Base-by-base conservation (phyloP, 1,284 basidiomycete genomes). In the Uromyces viciae-fabae region DNA sequence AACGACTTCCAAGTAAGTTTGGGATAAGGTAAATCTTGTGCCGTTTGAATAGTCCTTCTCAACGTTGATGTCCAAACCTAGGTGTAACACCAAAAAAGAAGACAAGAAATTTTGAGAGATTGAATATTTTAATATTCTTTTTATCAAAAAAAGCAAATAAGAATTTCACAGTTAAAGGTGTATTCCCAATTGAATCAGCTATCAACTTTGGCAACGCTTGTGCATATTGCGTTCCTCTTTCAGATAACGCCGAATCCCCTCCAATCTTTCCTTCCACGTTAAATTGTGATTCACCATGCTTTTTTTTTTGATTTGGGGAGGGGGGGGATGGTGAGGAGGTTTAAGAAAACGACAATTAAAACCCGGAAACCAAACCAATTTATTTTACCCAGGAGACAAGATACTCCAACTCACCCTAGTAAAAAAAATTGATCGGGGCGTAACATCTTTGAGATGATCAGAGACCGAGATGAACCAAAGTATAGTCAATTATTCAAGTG, bases 1-100 rank as follows among this genome's bases (percentile, higher is more conserved):
- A 99, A 88, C 3, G 94, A 94, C 86, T 99, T 99, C 97, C 97
- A 99, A 0, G 95, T 98, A 83, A 99, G 88, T 85, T 99, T 97
- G 60, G 92, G 89, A 85, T 95, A 98, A 0, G 92, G 91, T 17
- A 99, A 88, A 82, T 90, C 85, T 58, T 91, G 89, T 0, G 91
- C 95, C 0, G 97, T 99, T 86, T 98, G 94, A 28, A 94, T 93
- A 1, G 96, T 99, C 31, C 96, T 90, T 82, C 92, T 90, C 49
- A 99, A 88, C 1, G 96, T 99, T 22, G 94, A 98, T 11, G 97
- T 98, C 97, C 97, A 99, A 42, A 99, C 78, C 78, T 80, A 54
- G 14, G 25, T 31, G 8, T 28, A 60, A 38, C 4, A 74, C 17
- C 3, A 71, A 46, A 49, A 22, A 43, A n/a, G n/a, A n/a, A n/a